Evolutionary conservation across 352 stramenopile genomes (phyloP).

Genomic region (Phytopythium sindhum): DNA sequence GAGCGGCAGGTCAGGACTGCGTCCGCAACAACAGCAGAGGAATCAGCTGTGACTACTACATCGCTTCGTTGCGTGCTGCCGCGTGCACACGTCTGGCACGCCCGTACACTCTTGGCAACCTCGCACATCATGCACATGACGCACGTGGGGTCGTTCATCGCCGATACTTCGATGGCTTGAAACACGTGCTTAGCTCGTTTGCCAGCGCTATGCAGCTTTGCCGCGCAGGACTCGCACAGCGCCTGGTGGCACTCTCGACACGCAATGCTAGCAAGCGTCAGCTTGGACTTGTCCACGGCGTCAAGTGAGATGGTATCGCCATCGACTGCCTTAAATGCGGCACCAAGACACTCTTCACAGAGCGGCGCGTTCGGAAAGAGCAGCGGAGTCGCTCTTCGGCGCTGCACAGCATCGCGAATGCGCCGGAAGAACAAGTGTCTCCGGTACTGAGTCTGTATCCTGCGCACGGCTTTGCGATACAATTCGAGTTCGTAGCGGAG

Average conservation of each 20-base stretch:
- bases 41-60: neutral
- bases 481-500: constrained; percentile 14
- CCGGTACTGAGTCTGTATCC: constrained; percentile 13
- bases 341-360: constrained; percentile 29
- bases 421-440: constrained; percentile 8
- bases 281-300: neutral
- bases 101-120: constrained; percentile 11
- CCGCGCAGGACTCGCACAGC: constrained; percentile 24
- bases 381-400: constrained; percentile 13
- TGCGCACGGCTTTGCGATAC: constrained; percentile 2
- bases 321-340: neutral
- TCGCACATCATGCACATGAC: constrained; percentile 26
- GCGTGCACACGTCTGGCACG: constrained; percentile 18
- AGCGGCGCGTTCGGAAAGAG: constrained; percentile 30
- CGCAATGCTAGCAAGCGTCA: constrained; percentile 20
- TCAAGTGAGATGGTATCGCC: neutral
- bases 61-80: neutral
- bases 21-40: neutral
- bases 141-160: constrained; percentile 13
- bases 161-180: constrained; percentile 24
- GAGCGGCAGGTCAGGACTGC: constrained; percentile 4
- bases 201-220: constrained; percentile 19
- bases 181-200: constrained; percentile 35
- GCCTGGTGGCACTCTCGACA: constrained; percentile 29
- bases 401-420: constrained; percentile 7